Evolutionary conservation across 164 flowering plant species (phyloP).

Genomic region (Cinnamomum micranthum): DNA sequence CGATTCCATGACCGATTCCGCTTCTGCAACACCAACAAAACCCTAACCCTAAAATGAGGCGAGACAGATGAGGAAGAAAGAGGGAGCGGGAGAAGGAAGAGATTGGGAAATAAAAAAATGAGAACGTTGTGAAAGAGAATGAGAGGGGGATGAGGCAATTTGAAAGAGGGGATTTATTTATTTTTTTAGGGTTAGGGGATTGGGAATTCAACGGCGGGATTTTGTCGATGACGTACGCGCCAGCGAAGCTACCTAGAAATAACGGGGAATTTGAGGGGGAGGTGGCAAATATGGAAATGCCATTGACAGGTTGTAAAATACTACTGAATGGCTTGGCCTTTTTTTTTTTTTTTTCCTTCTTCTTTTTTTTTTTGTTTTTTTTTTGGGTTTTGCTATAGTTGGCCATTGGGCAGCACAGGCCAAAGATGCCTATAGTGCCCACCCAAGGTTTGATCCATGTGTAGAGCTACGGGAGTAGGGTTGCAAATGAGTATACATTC

Average conservation of each 20-base stretch:
- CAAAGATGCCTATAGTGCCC: too few species aligned
- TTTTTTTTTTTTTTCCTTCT: too few species aligned
- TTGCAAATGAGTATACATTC: too few species aligned
- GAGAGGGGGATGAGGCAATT: not conserved
- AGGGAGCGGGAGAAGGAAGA: not conserved
- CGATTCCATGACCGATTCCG: not conserved
- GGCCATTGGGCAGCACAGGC: too few species aligned
- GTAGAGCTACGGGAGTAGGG: too few species aligned
- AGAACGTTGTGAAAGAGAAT: too few species aligned
- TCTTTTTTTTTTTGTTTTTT: too few species aligned
- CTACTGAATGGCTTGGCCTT: too few species aligned
- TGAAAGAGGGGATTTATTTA: not conserved
- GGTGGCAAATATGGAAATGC: not conserved
- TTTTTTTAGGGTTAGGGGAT: not conserved
- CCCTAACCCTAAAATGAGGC: conserved; percentile 6
- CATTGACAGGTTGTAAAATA: not conserved
- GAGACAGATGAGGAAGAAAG: not conserved
- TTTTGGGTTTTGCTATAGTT: too few species aligned
- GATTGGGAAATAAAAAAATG: not conserved
- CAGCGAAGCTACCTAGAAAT: conserved; percentile 27
- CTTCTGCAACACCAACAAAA: not conserved
- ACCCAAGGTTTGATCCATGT: too few species aligned
- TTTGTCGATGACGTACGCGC: conserved; percentile 21
- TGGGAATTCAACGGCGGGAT: conserved; percentile 40
- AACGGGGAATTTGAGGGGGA: conserved; percentile 15